These are phyloP conservation scores for Avena insularis DNA, from an alignment of 176 grass and related monocot genomes.

Conservation along the genomic window DNA sequence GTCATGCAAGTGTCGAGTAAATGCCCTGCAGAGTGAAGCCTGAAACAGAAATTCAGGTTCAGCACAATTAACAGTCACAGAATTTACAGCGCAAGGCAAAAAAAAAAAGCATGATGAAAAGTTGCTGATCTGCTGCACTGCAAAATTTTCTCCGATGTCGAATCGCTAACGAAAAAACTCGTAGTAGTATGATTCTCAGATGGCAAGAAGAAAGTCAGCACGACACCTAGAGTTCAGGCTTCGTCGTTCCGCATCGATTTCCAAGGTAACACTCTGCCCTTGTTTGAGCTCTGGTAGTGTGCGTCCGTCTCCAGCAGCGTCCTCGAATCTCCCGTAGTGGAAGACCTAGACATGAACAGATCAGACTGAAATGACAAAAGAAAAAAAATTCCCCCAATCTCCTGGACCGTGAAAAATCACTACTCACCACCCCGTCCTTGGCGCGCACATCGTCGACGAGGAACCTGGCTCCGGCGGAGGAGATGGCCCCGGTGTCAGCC, in stretches of 20 bases:
- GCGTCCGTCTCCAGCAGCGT: constrained; percentile 39
- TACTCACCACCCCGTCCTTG: constrained; percentile 77
- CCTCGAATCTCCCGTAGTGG: constrained; percentile 86
- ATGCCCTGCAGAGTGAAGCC: constrained; percentile 95
- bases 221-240: constrained; percentile 78
- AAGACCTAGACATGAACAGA: constrained; percentile 56
- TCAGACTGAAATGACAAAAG: neutral
- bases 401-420: neutral
- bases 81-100: neutral
- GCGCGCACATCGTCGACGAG: constrained; percentile 76
- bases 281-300: constrained; percentile 25
- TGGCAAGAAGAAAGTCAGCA: neutral
- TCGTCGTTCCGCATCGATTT: constrained; percentile 58
- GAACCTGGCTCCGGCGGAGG: constrained; percentile 54
- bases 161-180: too few species aligned
- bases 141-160: neutral
- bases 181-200: too few species aligned
- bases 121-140: neutral
- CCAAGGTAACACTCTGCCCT: constrained; percentile 61
- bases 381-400: neutral
- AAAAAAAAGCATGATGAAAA: neutral
- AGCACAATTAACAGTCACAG: neutral
- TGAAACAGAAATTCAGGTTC: constrained; percentile 27
- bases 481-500: constrained; percentile 67
- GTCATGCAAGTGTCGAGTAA: constrained; percentile 78